A percentile compares a stretch with the other conserved stretches of the same genome.
These are phyloP conservation scores for Phytophthora brassicae DNA, from an alignment of 352 stramenopile genomes.

Conservation along the genomic window DNA sequence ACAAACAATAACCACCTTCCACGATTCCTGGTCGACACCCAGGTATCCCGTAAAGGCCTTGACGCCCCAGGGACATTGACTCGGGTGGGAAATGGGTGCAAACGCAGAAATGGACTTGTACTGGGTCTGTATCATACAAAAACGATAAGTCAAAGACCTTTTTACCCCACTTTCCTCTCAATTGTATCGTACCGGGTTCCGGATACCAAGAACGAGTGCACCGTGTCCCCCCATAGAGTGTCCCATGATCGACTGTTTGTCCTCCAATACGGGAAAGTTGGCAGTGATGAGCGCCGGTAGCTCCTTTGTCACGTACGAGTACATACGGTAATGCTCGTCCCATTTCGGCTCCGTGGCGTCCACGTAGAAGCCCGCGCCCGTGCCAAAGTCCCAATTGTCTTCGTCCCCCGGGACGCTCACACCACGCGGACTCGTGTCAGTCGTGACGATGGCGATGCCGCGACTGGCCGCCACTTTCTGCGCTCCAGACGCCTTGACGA, in stretches of 20 bases:
- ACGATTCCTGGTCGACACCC: slow-evolving; percentile 85
- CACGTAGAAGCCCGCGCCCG: slow-evolving; percentile 97
- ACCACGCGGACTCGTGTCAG: slow-evolving; percentile 95
- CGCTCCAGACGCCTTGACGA: slow-evolving; percentile 93
- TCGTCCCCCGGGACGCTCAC: slow-evolving; percentile 92
- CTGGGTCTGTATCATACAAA: slow-evolving; percentile 38
- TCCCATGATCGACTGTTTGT: slow-evolving; percentile 91
- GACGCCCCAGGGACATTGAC: slow-evolving; percentile 96
- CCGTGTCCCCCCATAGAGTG: slow-evolving; percentile 98
- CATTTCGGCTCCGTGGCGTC: slow-evolving; percentile 95
- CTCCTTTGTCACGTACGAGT: slow-evolving; percentile 96
- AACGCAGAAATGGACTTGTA: slow-evolving; percentile 96
- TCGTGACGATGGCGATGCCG: slow-evolving; percentile 94
- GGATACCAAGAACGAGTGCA: slow-evolving; percentile 94
- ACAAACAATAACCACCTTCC: slow-evolving; percentile 71
- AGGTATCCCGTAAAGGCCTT: slow-evolving; percentile 98
- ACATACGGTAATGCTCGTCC: slow-evolving; percentile 96
- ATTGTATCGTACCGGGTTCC: slow-evolving; percentile 57
- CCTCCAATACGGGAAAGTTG: slow-evolving; percentile 86
- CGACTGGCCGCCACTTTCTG: slow-evolving; percentile 89
- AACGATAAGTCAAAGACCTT: slow-evolving; percentile 2
- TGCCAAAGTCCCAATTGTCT: slow-evolving; percentile 96
- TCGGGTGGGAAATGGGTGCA: slow-evolving; percentile 96
- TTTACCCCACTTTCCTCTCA: not conserved
- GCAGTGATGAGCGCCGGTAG: slow-evolving; percentile 88